Conservation (phyloP, 2,329 filamentous ascomycete genomes). For the Colletotrichum echinochloae region DNA sequence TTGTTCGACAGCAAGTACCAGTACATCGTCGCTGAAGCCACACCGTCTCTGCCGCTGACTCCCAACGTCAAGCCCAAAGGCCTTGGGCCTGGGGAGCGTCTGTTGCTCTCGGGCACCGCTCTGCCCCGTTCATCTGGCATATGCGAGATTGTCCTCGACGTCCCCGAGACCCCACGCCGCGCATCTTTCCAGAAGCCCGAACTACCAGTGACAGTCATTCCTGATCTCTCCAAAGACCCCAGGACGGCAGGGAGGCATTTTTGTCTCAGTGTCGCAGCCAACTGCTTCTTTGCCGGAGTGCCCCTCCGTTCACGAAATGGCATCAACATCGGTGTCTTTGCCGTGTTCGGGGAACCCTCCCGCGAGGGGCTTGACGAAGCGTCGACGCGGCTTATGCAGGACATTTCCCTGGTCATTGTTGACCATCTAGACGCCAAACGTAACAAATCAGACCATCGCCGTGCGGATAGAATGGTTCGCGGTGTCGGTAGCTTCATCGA, state of each 20-base stretch:
- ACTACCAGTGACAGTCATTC: slow-evolving; percentile 50
- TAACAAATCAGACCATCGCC: slow-evolving; percentile 44
- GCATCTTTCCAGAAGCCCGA: not conserved
- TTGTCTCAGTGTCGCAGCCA: slow-evolving; percentile 42
- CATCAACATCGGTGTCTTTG: slow-evolving; percentile 57
- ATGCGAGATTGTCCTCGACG: slow-evolving; percentile 46
- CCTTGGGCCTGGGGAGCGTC: slow-evolving; percentile 3
- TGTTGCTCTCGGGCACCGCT: slow-evolving; percentile 46
- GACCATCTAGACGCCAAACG: slow-evolving; percentile 51
- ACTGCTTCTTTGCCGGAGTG: slow-evolving; percentile 56
- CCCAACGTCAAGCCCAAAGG: slow-evolving; percentile 44
- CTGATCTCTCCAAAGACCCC: slow-evolving; percentile 49
- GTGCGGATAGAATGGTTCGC: slow-evolving; percentile 52
- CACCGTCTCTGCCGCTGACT: slow-evolving; percentile 53
- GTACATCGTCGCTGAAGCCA: slow-evolving; percentile 64
- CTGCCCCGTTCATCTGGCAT: slow-evolving; percentile 47
- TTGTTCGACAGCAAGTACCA: slow-evolving; percentile 63
- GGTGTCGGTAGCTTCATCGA: slow-evolving; percentile 54
- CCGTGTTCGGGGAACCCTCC: slow-evolving; percentile 48
- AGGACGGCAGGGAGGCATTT: slow-evolving; percentile 47
- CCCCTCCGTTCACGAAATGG: slow-evolving; percentile 55
- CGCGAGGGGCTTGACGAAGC: slow-evolving; percentile 46
- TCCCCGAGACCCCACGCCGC: not conserved
- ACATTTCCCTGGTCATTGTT: slow-evolving; percentile 49
- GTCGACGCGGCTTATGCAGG: slow-evolving; percentile 45